Conservation (phyloP, 805 yeast genomes). For the Hanseniaspora occidentalis region DNA sequence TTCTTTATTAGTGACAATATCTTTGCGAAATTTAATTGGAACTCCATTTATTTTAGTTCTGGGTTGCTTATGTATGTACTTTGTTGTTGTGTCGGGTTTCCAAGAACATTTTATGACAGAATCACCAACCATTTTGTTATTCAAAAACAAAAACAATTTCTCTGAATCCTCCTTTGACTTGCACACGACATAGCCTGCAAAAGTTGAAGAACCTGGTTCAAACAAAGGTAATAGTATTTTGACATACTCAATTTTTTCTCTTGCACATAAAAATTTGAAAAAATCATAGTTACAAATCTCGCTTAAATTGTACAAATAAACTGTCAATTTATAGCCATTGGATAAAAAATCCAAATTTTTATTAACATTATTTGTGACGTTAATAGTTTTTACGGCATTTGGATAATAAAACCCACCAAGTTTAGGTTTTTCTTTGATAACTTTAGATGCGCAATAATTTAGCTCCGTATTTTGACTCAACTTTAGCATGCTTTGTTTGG, state of each 20-base stretch:
- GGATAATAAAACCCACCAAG: not conserved
- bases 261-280: constrained; percentile 14
- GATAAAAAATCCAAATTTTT: constrained; percentile 1
- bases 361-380: not conserved
- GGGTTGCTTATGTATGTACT: not conserved
- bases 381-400: not conserved
- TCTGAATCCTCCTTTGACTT: constrained; percentile 13
- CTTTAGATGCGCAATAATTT: not conserved
- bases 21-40: too few species aligned
- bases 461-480: not conserved
- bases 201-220: constrained; percentile 12
- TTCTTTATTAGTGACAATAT: too few species aligned
- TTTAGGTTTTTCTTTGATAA: not conserved
- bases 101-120: constrained; percentile 15
- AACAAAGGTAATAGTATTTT: constrained; percentile 12
- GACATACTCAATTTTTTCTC: constrained; percentile 15
- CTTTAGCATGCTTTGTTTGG: constrained; percentile 6
- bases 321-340: constrained; percentile 9
- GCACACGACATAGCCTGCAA: constrained; percentile 17
- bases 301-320: constrained; percentile 18
- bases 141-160: constrained; percentile 12
- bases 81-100: constrained; percentile 5
- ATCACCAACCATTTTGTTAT: constrained; percentile 20
- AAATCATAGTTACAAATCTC: constrained; percentile 19
- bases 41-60: not conserved